Evolutionary conservation across 2,329 filamentous ascomycete genomes (phyloP).

Genomic region (Sporothrix euskadiensis): DNA sequence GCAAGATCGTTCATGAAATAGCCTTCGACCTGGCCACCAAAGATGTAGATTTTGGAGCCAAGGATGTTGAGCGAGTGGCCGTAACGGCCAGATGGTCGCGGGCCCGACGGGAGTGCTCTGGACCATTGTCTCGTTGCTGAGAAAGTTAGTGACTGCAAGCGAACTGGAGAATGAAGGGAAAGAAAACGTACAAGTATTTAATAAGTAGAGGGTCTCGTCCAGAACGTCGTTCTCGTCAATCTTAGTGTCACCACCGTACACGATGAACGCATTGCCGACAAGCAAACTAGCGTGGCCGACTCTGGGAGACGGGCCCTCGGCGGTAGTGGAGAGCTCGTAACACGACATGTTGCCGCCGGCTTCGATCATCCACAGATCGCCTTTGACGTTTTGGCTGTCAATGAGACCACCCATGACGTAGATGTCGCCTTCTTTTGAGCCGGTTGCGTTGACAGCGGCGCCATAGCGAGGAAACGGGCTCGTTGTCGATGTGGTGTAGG

Average conservation of each 20-base stretch:
- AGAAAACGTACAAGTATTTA: constrained; percentile 83
- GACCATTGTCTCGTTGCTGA: constrained; percentile 97
- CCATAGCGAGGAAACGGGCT: constrained; percentile 96
- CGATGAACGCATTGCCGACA: constrained; percentile 97
- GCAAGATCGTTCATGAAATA: constrained; percentile 97
- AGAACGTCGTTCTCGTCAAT: constrained; percentile 88
- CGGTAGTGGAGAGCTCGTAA: constrained; percentile 86
- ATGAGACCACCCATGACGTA: constrained; percentile 98
- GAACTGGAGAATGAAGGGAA: no score
- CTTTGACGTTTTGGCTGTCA: constrained; percentile 92
- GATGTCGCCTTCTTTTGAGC: constrained; percentile 94
- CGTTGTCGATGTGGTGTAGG: constrained; percentile 76
- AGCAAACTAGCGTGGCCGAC: constrained; percentile 92
- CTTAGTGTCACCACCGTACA: constrained; percentile 98
- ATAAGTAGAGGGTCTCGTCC: constrained; percentile 91
- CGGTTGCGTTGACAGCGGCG: constrained; percentile 86
- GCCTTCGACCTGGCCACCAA: constrained; percentile 95
- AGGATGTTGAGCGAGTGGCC: constrained; percentile 96
- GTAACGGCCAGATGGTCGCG: constrained; percentile 85
- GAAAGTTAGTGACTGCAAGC: constrained; percentile 20
- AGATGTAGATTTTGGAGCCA: constrained; percentile 95
- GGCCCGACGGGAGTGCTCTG: constrained; percentile 81
- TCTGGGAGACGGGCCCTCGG: constrained; percentile 90
- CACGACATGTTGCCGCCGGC: constrained; percentile 84
- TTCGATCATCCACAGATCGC: constrained; percentile 97